Percentiles rank a stretch among this genome's conserved stretches.
These are phyloP conservation scores for Metschnikowia baotianmanensis DNA, from an alignment of 805 yeast genomes.

Conservation along the genomic window DNA sequence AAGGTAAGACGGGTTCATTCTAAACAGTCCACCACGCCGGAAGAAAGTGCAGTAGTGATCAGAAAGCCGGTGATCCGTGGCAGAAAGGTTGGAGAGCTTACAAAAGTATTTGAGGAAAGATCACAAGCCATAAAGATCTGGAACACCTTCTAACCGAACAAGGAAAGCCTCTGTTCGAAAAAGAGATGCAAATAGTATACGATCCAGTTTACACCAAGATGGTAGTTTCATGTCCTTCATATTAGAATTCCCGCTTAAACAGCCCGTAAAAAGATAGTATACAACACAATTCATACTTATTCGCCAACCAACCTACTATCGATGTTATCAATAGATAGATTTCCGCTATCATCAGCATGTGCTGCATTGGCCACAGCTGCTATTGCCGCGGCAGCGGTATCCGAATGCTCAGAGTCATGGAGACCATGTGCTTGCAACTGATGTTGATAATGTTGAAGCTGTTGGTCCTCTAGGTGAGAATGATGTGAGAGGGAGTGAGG, in stretches of 20 bases:
- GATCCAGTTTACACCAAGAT: too few species aligned
- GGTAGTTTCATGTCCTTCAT: too few species aligned
- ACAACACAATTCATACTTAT: slow-evolving; percentile 22
- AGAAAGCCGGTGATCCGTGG: slow-evolving; percentile 49
- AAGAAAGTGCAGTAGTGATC: slow-evolving; percentile 1
- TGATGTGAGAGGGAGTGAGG: slow-evolving; percentile 22
- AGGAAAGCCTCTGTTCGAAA: not conserved
- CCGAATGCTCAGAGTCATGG: slow-evolving; percentile 21
- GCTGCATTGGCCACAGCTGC: slow-evolving; percentile 40
- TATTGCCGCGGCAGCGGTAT: slow-evolving; percentile 38
- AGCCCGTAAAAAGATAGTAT: slow-evolving; percentile 11
- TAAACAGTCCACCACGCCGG: not conserved
- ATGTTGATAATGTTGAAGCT: slow-evolving; percentile 26
- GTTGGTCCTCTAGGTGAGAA: slow-evolving; percentile 26
- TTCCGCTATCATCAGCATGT: slow-evolving; percentile 27
- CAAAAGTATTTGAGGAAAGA: slow-evolving; percentile 63
- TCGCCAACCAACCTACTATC: slow-evolving; percentile 46
- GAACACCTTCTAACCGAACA: slow-evolving; percentile 11
- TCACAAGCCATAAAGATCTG: slow-evolving; percentile 38
- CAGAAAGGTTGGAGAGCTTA: slow-evolving; percentile 59
- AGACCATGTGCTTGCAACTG: slow-evolving; percentile 29
- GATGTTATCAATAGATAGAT: slow-evolving; percentile 43
- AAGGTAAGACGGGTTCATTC: not conserved
- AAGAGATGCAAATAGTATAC: too few species aligned
- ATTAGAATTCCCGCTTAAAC: too few species aligned